Base-by-base conservation (phyloP, 495 filamentous ascomycete genomes). In the Xylaria castorea region DNA sequence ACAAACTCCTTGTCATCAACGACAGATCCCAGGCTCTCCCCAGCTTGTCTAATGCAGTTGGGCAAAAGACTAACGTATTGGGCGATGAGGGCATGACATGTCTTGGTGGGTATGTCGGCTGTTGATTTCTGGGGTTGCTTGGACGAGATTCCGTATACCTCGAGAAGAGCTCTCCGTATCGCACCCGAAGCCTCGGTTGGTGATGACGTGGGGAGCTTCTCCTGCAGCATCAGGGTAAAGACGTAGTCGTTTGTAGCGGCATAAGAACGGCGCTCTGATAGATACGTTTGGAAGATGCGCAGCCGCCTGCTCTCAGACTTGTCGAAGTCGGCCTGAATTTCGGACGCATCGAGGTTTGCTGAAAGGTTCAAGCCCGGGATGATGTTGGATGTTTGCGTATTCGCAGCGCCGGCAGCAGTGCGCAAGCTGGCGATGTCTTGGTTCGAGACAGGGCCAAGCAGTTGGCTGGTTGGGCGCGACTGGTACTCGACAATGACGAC, bases 401-500 rank as follows among this genome's bases (percentile, higher is more conserved):
- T 89, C 60, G 87, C 84, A 25, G 87, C 80, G 8, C 91, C 91
- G 3, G 90, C 85, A 11, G 90, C 91, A 66, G 89, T 89, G 74
- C 91, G 89, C 48, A 94, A 77, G 71, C 90, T 91, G 57, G 88
- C 86, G 30, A 87, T 82, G 81, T 94, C 92, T 68, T 93, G 91
- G 48, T 89, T 89, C 1, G 91, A 90, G 48, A 92, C 89, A 9
- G 87, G 88, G 22, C 86, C 83, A 42, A 89, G 84, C 27, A 97
- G 87, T 70, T 93, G 90, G 60, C 83, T 80, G 3, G 87, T 82
- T 27, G 93, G 84, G 44, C 94, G 87, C 44, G 85, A 87, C 79
- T 97, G 95, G 88, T 91, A 94, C 87, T 99, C 96, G 27, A 95
- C 79, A 32, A 97, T 83, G 9, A 89, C 89, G 51, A 97, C 87